Conservation (phyloP, 108 stramenopile genomes). For the Cyclotella distinguenda region DNA sequence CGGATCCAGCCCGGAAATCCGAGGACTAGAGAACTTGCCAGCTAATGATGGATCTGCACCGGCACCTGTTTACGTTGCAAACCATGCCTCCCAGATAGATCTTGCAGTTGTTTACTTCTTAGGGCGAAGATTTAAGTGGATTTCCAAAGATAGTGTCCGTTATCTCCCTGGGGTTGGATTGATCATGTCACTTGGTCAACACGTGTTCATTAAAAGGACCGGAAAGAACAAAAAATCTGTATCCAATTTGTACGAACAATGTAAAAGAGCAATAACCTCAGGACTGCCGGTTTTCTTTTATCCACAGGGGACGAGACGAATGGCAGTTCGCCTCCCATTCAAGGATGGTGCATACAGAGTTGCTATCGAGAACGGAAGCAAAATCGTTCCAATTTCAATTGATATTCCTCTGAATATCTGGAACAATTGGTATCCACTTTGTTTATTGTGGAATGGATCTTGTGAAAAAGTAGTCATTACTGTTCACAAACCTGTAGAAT, state of each 20-base stretch:
- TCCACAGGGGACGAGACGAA: slow-evolving; percentile 82
- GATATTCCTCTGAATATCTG: slow-evolving; percentile 70
- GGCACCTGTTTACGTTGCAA: slow-evolving; percentile 78
- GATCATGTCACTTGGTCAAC: slow-evolving; percentile 63
- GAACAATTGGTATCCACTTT: slow-evolving; percentile 78
- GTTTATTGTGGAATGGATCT: slow-evolving; percentile 42
- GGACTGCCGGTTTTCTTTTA: slow-evolving; percentile 85
- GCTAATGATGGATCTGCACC: slow-evolving; percentile 32
- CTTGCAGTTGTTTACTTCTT: slow-evolving; percentile 54
- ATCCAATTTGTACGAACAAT: slow-evolving; percentile 64
- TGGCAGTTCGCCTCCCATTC: slow-evolving; percentile 74
- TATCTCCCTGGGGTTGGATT: slow-evolving; percentile 79
- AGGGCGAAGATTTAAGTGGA: slow-evolving; percentile 69
- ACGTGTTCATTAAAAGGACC: slow-evolving; percentile 72
- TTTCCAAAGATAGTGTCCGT: slow-evolving; percentile 67
- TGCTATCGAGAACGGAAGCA: slow-evolving; percentile 57
- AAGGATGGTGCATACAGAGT: slow-evolving; percentile 84
- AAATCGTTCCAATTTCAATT: slow-evolving; percentile 70
- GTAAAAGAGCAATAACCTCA: slow-evolving; percentile 61
- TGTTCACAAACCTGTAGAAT: slow-evolving; percentile 60
- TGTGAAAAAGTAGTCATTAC: slow-evolving; percentile 57
- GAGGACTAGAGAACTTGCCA: slow-evolving; percentile 64
- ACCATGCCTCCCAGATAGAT: slow-evolving; percentile 83
- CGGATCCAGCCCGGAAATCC: slow-evolving; percentile 52
- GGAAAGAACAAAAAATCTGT: slow-evolving; percentile 57